Conservation (phyloP, 2,329 filamentous ascomycete genomes). For the Cercospora sp. region DNA sequence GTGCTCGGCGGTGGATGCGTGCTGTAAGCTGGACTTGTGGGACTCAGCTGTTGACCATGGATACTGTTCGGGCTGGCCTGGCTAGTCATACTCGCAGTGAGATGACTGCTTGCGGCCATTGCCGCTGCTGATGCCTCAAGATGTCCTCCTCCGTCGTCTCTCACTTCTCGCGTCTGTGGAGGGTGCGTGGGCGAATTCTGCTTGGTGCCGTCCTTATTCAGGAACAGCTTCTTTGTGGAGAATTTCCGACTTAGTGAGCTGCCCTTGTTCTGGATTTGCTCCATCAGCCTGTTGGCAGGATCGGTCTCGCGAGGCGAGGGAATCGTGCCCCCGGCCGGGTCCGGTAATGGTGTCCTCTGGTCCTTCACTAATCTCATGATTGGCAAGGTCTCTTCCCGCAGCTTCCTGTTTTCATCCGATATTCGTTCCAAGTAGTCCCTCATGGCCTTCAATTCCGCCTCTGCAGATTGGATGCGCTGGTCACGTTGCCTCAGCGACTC, state of each 20-base stretch:
- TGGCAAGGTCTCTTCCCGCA: constrained; percentile 89
- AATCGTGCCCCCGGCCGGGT: constrained; percentile 40
- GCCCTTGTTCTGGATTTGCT: constrained; percentile 40
- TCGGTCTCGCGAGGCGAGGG: constrained; percentile 39
- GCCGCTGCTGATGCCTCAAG: constrained; percentile 54
- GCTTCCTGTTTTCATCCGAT: constrained; percentile 78
- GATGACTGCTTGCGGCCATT: constrained; percentile 52
- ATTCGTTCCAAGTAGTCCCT: constrained; percentile 53
- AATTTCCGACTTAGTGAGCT: constrained; percentile 55
- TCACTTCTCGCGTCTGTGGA: constrained; percentile 37
- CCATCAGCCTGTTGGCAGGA: constrained; percentile 24
- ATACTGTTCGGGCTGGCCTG: constrained; percentile 44
- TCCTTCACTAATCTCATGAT: constrained; percentile 90
- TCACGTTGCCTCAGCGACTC: constrained; percentile 87
- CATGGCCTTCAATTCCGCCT: constrained; percentile 78
- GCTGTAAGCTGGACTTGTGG: constrained; percentile 52
- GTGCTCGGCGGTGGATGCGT: constrained; percentile 34
- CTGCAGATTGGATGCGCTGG: constrained; percentile 80
- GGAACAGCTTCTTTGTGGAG: constrained; percentile 55
- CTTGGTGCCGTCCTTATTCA: constrained; percentile 46
- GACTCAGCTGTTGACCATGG: constrained; percentile 45
- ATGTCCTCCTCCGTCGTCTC: constrained; percentile 36
- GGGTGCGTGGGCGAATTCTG: constrained; percentile 54
- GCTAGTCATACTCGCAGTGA: constrained; percentile 51
- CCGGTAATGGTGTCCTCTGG: constrained; percentile 80